phyloP scores from a whole-genome alignment of 345 rosid genomes.

The Litchi chinensis region DNA sequence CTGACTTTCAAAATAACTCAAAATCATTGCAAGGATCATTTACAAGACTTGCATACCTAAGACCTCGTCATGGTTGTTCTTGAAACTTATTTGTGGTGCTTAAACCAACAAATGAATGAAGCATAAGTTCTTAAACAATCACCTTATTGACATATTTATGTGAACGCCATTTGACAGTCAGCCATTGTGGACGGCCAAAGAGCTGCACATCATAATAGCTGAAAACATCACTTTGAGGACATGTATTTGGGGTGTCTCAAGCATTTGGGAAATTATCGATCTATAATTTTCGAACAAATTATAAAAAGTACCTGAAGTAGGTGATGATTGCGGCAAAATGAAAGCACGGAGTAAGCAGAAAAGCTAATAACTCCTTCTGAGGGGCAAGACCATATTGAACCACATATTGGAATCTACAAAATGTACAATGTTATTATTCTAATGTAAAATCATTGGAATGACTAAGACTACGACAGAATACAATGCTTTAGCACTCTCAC shows the following conservation, averaged over 20 bases:
- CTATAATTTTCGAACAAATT: too few species aligned
- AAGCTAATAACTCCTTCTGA: not conserved
- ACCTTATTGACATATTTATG: slow-evolving; percentile 76
- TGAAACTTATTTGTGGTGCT: not conserved
- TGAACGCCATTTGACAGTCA: slow-evolving; percentile 70
- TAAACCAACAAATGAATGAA: not conserved
- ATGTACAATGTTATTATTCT: not conserved
- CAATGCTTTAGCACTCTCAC: slow-evolving; percentile 41
- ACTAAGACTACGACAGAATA: not conserved
- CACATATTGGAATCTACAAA: slow-evolving; percentile 1
- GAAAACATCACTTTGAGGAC: too few species aligned
- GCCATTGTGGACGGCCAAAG: slow-evolving; percentile 92
- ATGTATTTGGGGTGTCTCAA: too few species aligned
- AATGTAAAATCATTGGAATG: not conserved
- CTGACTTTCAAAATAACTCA: slow-evolving; percentile 33
- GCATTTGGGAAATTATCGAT: not conserved
- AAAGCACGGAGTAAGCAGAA: not conserved
- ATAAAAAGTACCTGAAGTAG: not conserved
- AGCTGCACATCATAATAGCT: slow-evolving; percentile 39
- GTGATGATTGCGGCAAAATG: slow-evolving; percentile 7
- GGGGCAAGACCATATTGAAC: slow-evolving; percentile 6
- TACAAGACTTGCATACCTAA: too few species aligned
- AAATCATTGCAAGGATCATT: not conserved
- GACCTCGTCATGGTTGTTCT: not conserved
- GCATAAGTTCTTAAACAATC: not conserved